Conservation (phyloP, 2,329 filamentous ascomycete genomes). For the Ustulina deusta region DNA sequence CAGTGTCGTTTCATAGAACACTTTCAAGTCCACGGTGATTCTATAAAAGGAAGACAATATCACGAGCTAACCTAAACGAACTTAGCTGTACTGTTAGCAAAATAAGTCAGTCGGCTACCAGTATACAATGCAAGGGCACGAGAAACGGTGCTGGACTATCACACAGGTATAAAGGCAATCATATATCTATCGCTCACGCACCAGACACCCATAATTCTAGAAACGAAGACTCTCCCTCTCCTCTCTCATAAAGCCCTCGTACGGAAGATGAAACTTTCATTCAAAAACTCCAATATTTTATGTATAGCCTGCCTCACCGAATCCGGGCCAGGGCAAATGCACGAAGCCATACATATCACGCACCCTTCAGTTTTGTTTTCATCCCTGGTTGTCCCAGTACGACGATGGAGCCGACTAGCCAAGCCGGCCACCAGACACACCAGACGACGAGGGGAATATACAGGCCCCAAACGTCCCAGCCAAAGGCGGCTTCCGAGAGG, state of each 20-base stretch:
- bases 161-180: not conserved
- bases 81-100: not conserved
- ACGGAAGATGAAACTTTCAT: not conserved
- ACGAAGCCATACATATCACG: constrained; percentile 8
- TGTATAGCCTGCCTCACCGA: not conserved
- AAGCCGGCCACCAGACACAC: constrained; percentile 96
- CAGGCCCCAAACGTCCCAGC: constrained; percentile 89
- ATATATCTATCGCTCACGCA: not conserved
- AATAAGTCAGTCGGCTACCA: not conserved
- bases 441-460: constrained; percentile 92
- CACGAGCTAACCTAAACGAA: not conserved
- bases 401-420: constrained; percentile 74
- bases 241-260: not conserved
- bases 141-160: not conserved
- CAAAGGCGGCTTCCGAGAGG: constrained; percentile 80
- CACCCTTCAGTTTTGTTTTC: constrained; percentile 37
- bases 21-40: not conserved
- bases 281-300: not conserved
- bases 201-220: not conserved
- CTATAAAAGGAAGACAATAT: not conserved
- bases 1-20: not conserved
- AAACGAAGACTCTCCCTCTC: not conserved
- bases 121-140: not conserved
- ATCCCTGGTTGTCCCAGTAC: constrained; percentile 58
- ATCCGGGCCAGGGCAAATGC: not conserved